These are phyloP conservation scores for Dissoconium aciculare DNA, from an alignment of 2,329 filamentous ascomycete species.

Conservation along the genomic window DNA sequence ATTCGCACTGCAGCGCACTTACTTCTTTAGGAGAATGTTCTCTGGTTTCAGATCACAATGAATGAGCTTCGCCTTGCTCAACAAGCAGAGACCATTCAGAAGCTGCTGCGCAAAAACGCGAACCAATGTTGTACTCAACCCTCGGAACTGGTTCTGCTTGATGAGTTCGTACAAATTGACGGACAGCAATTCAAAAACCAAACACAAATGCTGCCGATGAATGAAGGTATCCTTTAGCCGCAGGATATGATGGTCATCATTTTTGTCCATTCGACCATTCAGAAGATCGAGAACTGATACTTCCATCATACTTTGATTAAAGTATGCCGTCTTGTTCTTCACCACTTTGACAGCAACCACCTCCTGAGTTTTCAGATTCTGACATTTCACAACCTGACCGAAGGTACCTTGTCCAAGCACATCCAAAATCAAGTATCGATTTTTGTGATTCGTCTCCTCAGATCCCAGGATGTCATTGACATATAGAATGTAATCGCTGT, in stretches of 20 bases:
- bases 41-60: constrained; percentile 98
- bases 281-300: constrained; percentile 92
- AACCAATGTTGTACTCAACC: constrained; percentile 88
- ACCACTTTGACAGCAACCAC: constrained; percentile 98
- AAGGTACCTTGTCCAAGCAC: constrained; percentile 96
- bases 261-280: constrained; percentile 98
- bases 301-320: constrained; percentile 99
- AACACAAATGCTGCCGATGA: constrained; percentile 86
- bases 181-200: constrained; percentile 90
- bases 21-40: constrained; percentile 94
- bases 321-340: constrained; percentile 97
- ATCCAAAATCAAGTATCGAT: constrained; percentile 91
- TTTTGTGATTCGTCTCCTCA: constrained; percentile 97
- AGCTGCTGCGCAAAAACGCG: constrained; percentile 95
- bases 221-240: constrained; percentile 97
- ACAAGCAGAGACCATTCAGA: constrained; percentile 74
- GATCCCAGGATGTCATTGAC: constrained; percentile 97
- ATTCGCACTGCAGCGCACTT: constrained; percentile 16
- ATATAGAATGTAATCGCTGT: constrained; percentile 97
- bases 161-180: constrained; percentile 98
- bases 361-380: constrained; percentile 95
- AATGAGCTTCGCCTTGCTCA: constrained; percentile 93
- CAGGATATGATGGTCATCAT: constrained; percentile 91
- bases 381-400: constrained; percentile 96
- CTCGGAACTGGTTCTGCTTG: constrained; percentile 98